Evolutionary conservation across 768 basidiomycete species (phyloP), one percentile per base, ranked within the genome.

Genomic region (Krasilnikovozyma curviuscula): DNA sequence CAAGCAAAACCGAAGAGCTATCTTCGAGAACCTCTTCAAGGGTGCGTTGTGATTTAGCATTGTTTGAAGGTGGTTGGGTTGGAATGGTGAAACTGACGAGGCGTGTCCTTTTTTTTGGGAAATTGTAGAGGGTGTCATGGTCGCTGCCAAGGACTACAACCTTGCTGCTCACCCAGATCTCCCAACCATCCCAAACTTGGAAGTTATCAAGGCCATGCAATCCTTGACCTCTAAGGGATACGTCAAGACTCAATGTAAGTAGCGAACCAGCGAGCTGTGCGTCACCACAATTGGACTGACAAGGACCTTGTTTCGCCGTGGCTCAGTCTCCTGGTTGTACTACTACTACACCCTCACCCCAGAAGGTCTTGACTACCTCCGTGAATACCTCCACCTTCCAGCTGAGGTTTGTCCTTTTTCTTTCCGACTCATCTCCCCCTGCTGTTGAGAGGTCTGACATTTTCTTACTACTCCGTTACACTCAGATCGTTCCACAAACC

Each of bases 1-100:
- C 63, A 98, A 98, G 74, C 64, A 80, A 68, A 83, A 95, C 76
- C 75, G 80, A 70, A 83, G 84, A 63, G 67, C 74, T 66, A 97
- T 98, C 74, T 98, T 93, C 74, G 89, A 98, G 71, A 82, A 81
- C 73, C 88, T 98, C 75, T 98, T 98, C 83, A 93, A 93, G 72
- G 88, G 86, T 88, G 57, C 56, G 79, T 68, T 29, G n/a, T 16
- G 21, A 14, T 32, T 32, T 1, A 2, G 7, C 24, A 8, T 29
- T 29, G 9, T 37, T 33, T 54, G 12, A n/a, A 25, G 13, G n/a
- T 25, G 9, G n/a, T 24, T 39, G 34, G 24, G 38, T 21, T 30
- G 14, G 44, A 37, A 10, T 37, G 35, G 35, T 5, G 35, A 5
- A 37, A 37, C 10, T 37, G 18, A 18, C 35, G 18, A 7, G 23